A percentile compares a stretch with the other conserved stretches of the same genome.
These are phyloP conservation scores for Zymoseptoria crescenta DNA, from an alignment of 2,329 filamentous ascomycete species.

Conservation along the genomic window DNA sequence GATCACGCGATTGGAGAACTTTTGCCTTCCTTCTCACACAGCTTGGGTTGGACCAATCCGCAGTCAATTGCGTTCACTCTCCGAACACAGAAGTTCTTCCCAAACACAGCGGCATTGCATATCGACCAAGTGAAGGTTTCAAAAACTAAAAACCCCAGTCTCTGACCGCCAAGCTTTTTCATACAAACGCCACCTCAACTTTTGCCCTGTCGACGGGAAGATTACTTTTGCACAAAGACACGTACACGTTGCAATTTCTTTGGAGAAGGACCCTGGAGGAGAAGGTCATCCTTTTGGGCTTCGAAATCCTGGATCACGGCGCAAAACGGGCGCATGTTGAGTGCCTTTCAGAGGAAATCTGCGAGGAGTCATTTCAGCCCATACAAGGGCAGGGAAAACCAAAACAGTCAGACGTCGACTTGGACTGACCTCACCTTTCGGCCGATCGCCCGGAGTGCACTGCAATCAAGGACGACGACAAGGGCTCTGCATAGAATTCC, in stretches of 20 bases:
- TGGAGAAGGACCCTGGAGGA: too few species aligned
- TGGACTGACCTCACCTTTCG: background rate
- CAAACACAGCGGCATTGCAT: too few species aligned
- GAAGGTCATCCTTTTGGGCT: too few species aligned
- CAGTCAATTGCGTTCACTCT: too few species aligned
- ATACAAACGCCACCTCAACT: background rate
- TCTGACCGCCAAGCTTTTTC: background rate
- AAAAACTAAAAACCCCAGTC: too few species aligned
- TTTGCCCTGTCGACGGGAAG: background rate
- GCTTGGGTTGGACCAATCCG: too few species aligned
- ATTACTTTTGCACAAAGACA: background rate
- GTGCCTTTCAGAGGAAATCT: background rate
- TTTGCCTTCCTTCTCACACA: background rate
- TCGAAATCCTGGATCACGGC: too few species aligned
- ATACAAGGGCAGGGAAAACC: too few species aligned
- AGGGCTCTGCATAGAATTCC: background rate
- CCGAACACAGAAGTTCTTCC: background rate
- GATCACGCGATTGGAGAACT: background rate
- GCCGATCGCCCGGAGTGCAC: background rate
- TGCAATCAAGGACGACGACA: background rate
- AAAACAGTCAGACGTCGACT: background rate
- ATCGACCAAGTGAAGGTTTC: too few species aligned
- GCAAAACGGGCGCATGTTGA: too few species aligned
- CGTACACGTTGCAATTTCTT: too few species aligned
- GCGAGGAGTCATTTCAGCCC: background rate